Conservation (phyloP, 257 asterid genomes). For the Przewalskia tangutica region DNA sequence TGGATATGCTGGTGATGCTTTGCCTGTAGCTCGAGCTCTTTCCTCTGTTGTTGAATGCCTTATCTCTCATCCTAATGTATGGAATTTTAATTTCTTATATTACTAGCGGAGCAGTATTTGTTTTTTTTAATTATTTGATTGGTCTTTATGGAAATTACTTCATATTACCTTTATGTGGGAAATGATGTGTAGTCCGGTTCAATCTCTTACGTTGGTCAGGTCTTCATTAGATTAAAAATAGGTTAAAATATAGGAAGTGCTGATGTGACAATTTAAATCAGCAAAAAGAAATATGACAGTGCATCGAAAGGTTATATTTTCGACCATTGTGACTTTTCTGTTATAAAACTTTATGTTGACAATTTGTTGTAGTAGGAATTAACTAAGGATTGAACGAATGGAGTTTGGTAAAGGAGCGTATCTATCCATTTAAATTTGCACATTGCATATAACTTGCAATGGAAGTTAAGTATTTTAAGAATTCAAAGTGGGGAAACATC, state of each 20-base stretch:
- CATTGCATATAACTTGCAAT: neutral
- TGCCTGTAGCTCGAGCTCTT: slow-evolving; percentile 84
- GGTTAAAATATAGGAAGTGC: too few species aligned
- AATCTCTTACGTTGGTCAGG: too few species aligned
- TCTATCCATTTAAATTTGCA: neutral
- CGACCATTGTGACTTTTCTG: too few species aligned
- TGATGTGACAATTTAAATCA: too few species aligned
- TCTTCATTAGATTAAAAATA: too few species aligned
- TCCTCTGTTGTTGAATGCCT: slow-evolving; percentile 85
- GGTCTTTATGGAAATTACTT: neutral
- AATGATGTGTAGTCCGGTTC: too few species aligned
- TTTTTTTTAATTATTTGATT: neutral
- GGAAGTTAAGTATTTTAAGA: neutral
- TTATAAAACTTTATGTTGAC: neutral
- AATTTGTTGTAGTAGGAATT: neutral
- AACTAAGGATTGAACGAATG: neutral
- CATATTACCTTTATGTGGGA: neutral
- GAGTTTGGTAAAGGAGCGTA: neutral
- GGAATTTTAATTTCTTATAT: neutral
- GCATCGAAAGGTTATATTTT: too few species aligned
- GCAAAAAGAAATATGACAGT: too few species aligned
- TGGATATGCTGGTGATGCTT: slow-evolving; percentile 93
- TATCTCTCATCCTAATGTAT: slow-evolving; percentile 88
- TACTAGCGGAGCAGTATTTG: neutral
- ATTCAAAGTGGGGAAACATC: neutral